Percentiles rank a stretch among this genome's conserved stretches.
phyloP scores from a whole-genome alignment of 371 early-diverging fungal species.

The Saksenaea oblongispora region DNA sequence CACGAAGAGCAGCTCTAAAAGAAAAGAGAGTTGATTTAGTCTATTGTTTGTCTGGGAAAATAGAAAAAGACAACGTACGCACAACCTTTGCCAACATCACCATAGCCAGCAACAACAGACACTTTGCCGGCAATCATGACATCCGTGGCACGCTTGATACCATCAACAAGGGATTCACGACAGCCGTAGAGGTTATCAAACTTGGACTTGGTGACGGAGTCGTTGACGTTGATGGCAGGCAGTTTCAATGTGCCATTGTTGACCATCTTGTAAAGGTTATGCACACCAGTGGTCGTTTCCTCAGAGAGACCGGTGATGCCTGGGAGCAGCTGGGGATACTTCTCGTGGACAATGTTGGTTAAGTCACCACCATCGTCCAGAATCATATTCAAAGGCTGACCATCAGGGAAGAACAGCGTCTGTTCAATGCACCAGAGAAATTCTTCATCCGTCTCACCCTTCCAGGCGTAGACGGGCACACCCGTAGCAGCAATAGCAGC shows the following conservation, averaged over 20 bases:
- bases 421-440: constrained; percentile 99
- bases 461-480: constrained; percentile 91
- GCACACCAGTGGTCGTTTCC: constrained; percentile 99
- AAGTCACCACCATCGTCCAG: constrained; percentile 99
- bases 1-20: constrained; percentile 87
- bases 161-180: constrained; percentile 99
- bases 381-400: constrained; percentile 97
- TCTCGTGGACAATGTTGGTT: constrained; percentile 95
- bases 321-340: constrained; percentile 82
- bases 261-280: constrained; percentile 97
- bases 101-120: constrained; percentile 98
- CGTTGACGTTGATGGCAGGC: constrained; percentile 99
- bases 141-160: constrained; percentile 99
- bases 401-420: constrained; percentile 93
- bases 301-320: constrained; percentile 96
- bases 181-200: constrained; percentile 99
- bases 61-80: constrained; percentile 47
- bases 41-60: neutral
- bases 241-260: constrained; percentile 94
- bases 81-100: constrained; percentile 99
- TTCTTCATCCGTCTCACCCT: constrained; percentile 98
- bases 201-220: constrained; percentile 99
- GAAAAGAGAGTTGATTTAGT: neutral
- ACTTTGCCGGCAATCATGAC: constrained; percentile 99
- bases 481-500: constrained; percentile 86